Percentiles rank a stretch among this genome's conserved stretches.
phyloP scores from a whole-genome alignment of 1,284 basidiomycete genomes.

The Apiotrichum porosum region DNA sequence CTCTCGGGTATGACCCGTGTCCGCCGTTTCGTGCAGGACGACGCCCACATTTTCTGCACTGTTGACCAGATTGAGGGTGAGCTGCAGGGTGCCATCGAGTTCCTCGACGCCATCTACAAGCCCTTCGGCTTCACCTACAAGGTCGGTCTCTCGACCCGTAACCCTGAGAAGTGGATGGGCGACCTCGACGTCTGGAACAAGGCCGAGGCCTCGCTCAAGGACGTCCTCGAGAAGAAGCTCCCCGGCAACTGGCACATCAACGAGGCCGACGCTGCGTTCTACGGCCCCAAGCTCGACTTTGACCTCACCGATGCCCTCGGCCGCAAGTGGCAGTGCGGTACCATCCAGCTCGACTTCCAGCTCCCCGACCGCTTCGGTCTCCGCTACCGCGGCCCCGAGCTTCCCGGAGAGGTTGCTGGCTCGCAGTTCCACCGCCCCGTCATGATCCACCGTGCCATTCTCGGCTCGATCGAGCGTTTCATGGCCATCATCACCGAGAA shows the following conservation, averaged over 20 bases:
- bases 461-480: conserved; percentile 92
- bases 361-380: conserved; percentile 97
- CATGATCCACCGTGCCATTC: conserved; percentile 96
- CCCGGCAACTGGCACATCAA: conserved; percentile 91
- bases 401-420: conserved; percentile 48
- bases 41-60: conserved; percentile 85
- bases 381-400: conserved; percentile 69
- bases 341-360: conserved; percentile 95
- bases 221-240: conserved; percentile 79
- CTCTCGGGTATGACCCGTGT: conserved; percentile 91
- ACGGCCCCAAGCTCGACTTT: conserved; percentile 94
- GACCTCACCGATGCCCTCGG: conserved; percentile 88
- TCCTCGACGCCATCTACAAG: conserved; percentile 90
- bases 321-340: conserved; percentile 95
- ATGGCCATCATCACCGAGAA: conserved; percentile 97
- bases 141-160: conserved; percentile 87
- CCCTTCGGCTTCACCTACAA: conserved; percentile 97
- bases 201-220: conserved; percentile 78
- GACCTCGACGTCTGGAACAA: conserved; percentile 82
- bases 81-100: conserved; percentile 83
- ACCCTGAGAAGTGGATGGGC: conserved; percentile 89
- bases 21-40: conserved; percentile 93
- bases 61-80: conserved; percentile 86
- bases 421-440: conserved; percentile 73
- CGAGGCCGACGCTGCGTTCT: conserved; percentile 95